Percentiles rank a stretch among this genome's conserved stretches.
Evolutionary conservation across 2,329 filamentous ascomycete species (phyloP).

Genomic region (Arthrobotrys pseudoclavata): DNA sequence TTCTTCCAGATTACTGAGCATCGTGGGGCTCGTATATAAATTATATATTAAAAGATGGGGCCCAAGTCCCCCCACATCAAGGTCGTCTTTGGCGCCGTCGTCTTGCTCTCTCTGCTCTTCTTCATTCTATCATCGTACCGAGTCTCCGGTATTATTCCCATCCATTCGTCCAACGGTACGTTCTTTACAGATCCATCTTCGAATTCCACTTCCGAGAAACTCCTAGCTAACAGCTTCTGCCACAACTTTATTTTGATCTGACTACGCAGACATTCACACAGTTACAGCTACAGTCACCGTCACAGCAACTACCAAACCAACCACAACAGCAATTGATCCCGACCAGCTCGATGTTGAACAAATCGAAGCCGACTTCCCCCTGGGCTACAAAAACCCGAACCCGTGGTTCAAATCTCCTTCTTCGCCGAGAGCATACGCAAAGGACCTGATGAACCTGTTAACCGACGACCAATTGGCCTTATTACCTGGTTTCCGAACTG

Average conservation of each 20-base stretch:
- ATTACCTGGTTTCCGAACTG: constrained; percentile 11
- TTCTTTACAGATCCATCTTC: background rate
- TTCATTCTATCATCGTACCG: constrained; percentile 41
- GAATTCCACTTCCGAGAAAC: background rate
- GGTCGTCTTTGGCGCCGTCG: constrained; percentile 27
- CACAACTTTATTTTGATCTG: background rate
- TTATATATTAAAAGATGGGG: constrained; percentile 1
- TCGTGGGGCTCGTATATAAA: background rate
- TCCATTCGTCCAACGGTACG: constrained; percentile 14
- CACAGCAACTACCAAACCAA: constrained; percentile 6
- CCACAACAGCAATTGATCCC: background rate
- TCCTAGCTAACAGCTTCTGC: background rate
- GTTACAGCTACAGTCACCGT: constrained; percentile 18
- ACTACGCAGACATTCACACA: background rate
- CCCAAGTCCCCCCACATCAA: constrained; percentile 31
- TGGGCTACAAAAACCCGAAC: constrained; percentile 48
- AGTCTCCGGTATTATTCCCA: constrained; percentile 36
- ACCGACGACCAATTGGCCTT: constrained; percentile 33
- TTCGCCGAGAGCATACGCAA: constrained; percentile 15
- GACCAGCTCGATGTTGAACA: constrained; percentile 51
- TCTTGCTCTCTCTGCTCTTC: constrained; percentile 35
- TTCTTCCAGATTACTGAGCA: constrained; percentile 10
- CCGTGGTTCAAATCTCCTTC: constrained; percentile 46
- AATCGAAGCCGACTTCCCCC: constrained; percentile 53
- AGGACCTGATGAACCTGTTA: background rate